Evolutionary conservation across 1,284 basidiomycete genomes (phyloP).

Genomic region (Wallemia ichthyophaga): DNA sequence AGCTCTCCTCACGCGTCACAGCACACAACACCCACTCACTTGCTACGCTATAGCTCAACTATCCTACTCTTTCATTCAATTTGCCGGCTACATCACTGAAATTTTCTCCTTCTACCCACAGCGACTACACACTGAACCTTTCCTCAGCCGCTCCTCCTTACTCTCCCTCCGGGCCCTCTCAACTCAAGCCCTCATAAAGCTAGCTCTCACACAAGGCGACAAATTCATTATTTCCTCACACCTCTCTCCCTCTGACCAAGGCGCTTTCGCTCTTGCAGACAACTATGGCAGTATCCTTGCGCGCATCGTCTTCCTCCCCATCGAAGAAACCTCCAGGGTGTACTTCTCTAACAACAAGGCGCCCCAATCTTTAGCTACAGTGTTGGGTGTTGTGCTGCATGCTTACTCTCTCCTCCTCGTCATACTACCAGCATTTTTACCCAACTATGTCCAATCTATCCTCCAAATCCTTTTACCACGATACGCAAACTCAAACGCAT

Average conservation of each 20-base stretch:
- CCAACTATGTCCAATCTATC: conserved; percentile 36
- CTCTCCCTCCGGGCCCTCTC: conserved; percentile 32
- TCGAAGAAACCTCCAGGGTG: conserved; percentile 63
- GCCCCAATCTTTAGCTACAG: conserved; percentile 11
- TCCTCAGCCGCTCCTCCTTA: neutral
- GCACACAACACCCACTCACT: conserved; percentile 24
- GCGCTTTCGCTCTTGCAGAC: conserved; percentile 70
- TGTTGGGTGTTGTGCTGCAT: conserved; percentile 35
- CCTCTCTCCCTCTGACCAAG: conserved; percentile 55
- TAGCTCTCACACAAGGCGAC: conserved; percentile 82
- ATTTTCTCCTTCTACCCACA: conserved; percentile 1
- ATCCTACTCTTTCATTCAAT: conserved; percentile 38
- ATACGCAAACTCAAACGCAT: conserved; percentile 34
- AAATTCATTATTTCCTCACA: conserved; percentile 58
- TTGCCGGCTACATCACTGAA: neutral
- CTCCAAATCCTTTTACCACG: conserved; percentile 41
- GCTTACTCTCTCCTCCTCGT: conserved; percentile 31
- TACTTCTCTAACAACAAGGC: conserved; percentile 40
- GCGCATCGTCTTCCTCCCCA: conserved; percentile 65
- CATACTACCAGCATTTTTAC: conserved; percentile 33
- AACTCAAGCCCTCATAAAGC: conserved; percentile 61
- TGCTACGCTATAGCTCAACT: conserved; percentile 24
- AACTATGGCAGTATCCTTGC: conserved; percentile 82
- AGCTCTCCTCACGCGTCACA: neutral
- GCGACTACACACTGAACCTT: conserved; percentile 1